Percentiles rank a stretch among this genome's conserved stretches.
phyloP scores from a whole-genome alignment of 2,329 filamentous ascomycete genomes.

The Ophiosphaerella herpotricha region DNA sequence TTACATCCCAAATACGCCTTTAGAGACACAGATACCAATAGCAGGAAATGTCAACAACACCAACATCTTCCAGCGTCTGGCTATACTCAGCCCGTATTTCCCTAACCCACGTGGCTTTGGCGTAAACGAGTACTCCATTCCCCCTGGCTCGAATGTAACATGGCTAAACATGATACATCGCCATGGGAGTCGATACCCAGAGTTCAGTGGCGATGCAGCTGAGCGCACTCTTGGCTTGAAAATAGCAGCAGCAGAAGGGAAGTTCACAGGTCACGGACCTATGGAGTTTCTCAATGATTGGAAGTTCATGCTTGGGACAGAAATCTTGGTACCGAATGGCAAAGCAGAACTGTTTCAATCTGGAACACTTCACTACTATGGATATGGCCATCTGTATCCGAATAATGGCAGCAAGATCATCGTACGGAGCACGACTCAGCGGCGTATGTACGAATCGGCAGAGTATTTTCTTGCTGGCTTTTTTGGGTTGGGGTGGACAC shows the following conservation, averaged over 20 bases:
- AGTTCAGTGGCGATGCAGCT: conserved; percentile 62
- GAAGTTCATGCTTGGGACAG: conserved; percentile 70
- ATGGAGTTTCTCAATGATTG: conserved; percentile 71
- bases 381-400: conserved; percentile 69
- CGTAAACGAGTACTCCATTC: conserved; percentile 71
- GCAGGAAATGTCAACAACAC: conserved; percentile 60
- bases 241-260: conserved; percentile 59
- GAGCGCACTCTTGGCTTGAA: conserved; percentile 59
- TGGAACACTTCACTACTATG: conserved; percentile 72
- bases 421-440: conserved; percentile 74
- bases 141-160: conserved; percentile 67
- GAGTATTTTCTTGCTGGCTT: conserved; percentile 81
- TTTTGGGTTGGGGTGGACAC: conserved; percentile 74
- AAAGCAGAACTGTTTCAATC: conserved; percentile 75
- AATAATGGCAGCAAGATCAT: conserved; percentile 74
- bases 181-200: conserved; percentile 74
- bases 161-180: conserved; percentile 75
- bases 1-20: conserved; percentile 70
- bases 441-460: conserved; percentile 76
- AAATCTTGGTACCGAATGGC: conserved; percentile 74
- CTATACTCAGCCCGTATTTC: conserved; percentile 70
- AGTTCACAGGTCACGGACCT: conserved; percentile 61
- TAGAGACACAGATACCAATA: conserved; percentile 73
- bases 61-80: conserved; percentile 74
- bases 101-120: conserved; percentile 72